Evolutionary conservation across 1,284 basidiomycete genomes (phyloP), one percentile per base, ranked within the genome.

Genomic region (Meira miltonrushii): DNA sequence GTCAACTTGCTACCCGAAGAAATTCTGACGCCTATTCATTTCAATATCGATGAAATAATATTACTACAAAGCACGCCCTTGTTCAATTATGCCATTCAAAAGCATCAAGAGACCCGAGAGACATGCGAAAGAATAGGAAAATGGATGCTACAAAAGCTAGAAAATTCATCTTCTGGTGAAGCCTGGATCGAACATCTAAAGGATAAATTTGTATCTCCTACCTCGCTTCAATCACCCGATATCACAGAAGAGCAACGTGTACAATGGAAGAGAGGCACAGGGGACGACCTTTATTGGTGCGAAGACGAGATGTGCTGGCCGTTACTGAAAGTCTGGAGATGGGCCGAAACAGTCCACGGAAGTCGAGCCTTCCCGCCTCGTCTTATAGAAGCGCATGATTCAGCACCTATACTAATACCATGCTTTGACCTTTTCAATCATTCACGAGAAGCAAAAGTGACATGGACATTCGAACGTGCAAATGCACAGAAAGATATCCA

Each of bases 381-480:
- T 0, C 49, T 76, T 1, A 58, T 67, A 12, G 44, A 47, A 2
- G 17, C 21, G 10, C 17, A 17, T 17, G 15, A 58, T 2, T 12
- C 39, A 0, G 62, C 65, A 9, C 74, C 74, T 0, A 64, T 76
- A 13, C 57, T 76, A 4, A 72, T 76, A 15, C 74, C 74, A 8
- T 72, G 64, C 1, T 64, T 75, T 41, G 74, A 76, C 50, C 55
- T 59, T 2, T 68, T 75, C 54, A 76, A 76, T 41, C 74, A 76
- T 51, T 59, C 66, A 1, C 61, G 74, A 0, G 65, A 64, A 0
- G 55, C 57, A 4, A 59, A 66, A 3, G 74, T 76, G 6, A 74
- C 72, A 1, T 76, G 74, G 74, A 48, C 60, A 1, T 57, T 39
- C 23, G 28, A 57, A 10, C 25, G 25, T 5, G 44, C 25, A 2